Percentiles rank a stretch among this genome's conserved stretches.
These are phyloP conservation scores for Cucumis cinereus DNA, from an alignment of 306 rosid species.

Conservation along the genomic window DNA sequence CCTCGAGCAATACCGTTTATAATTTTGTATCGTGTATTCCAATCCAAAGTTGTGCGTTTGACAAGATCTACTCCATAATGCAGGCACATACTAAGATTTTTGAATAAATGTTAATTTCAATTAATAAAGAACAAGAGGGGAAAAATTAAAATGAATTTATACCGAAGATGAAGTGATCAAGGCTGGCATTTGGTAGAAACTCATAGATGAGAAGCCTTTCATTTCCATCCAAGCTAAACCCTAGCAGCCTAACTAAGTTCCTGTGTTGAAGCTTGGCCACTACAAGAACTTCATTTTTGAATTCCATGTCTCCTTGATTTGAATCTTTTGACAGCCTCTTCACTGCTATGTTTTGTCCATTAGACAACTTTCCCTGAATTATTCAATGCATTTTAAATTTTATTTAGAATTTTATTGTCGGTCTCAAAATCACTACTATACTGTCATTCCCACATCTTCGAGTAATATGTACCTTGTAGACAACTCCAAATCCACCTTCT, in stretches of 20 bases:
- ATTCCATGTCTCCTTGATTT: conserved; percentile 53
- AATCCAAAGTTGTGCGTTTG: conserved; percentile 19
- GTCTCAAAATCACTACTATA: not conserved
- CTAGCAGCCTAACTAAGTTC: conserved; percentile 54
- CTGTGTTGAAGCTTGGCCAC: conserved; percentile 54
- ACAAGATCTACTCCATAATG: not conserved
- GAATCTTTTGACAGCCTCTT: conserved; percentile 50
- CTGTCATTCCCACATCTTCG: not conserved
- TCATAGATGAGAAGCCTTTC: conserved; percentile 33
- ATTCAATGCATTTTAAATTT: too few species aligned
- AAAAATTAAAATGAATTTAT: not conserved
- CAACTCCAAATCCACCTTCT: not conserved
- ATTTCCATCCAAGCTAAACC: conserved; percentile 38
- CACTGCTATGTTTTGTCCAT: conserved; percentile 48
- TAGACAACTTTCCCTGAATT: conserved; percentile 26
- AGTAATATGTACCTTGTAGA: not conserved
- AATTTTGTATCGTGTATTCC: conserved; percentile 37
- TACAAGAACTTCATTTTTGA: conserved; percentile 41
- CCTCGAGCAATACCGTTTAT: conserved; percentile 48
- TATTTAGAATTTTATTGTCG: too few species aligned
- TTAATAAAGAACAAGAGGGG: not conserved
- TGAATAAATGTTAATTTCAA: not conserved
- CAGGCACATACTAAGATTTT: not conserved
- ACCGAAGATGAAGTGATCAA: conserved; percentile 36
- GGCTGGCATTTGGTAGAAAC: conserved; percentile 24